Evolutionary conservation across 257 asterid species (phyloP).

Genomic region (Ilex aquifolium): DNA sequence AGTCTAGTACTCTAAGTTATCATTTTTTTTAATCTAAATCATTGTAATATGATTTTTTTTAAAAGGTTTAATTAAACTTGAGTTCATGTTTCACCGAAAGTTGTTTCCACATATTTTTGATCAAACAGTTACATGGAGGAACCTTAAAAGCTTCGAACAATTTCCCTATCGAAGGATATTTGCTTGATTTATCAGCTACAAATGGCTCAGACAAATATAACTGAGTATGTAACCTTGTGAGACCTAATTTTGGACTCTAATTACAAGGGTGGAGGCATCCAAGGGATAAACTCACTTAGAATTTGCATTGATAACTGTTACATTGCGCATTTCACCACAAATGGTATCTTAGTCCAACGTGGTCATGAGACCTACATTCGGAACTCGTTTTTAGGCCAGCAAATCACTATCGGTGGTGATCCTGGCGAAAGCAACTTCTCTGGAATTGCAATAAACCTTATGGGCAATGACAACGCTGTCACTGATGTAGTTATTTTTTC

Average conservation of each 20-base stretch:
- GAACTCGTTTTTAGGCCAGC: too few species aligned
- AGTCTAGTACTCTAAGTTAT: too few species aligned
- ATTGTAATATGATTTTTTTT: too few species aligned
- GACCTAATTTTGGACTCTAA: too few species aligned
- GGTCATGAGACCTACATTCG: constrained; percentile 89
- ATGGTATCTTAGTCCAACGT: constrained; percentile 54
- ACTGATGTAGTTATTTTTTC: constrained; percentile 77
- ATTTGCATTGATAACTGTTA: constrained; percentile 74
- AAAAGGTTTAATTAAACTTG: too few species aligned
- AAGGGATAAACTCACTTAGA: constrained; percentile 67
- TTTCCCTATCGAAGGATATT: constrained; percentile 55
- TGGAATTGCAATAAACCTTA: constrained; percentile 58
- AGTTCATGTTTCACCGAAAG: too few species aligned
- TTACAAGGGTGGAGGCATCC: too few species aligned
- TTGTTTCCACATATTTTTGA: too few species aligned
- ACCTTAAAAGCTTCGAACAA: constrained; percentile 61
- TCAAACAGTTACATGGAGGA: constrained; percentile 72
- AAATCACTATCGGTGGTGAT: constrained; percentile 79
- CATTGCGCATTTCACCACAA: constrained; percentile 62
- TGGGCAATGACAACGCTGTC: constrained; percentile 72
- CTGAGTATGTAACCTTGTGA: constrained; percentile 62
- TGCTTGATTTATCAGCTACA: constrained; percentile 59
- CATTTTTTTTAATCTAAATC: constrained; percentile 31
- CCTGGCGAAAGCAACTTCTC: constrained; percentile 47
- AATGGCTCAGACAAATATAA: constrained; percentile 30